These are phyloP conservation scores for Aspergillus kassunensis DNA, from an alignment of 495 filamentous ascomycete genomes.

Conservation along the genomic window DNA sequence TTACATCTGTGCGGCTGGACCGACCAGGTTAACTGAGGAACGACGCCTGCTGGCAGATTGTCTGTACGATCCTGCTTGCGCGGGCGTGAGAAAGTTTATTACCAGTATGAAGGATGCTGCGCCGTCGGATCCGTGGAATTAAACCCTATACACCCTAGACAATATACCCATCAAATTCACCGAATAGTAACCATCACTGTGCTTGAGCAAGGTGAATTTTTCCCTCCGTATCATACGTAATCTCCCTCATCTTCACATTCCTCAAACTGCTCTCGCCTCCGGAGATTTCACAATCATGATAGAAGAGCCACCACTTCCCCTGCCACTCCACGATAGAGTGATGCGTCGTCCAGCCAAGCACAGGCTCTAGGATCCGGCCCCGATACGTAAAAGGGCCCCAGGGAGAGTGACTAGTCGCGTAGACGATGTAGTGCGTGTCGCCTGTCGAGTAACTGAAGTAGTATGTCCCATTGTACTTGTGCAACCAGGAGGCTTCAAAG, in stretches of 20 bases:
- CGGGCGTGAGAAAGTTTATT: constrained; percentile 4
- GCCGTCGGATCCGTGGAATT: background rate
- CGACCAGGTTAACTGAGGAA: background rate
- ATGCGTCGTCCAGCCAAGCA: constrained; percentile 75
- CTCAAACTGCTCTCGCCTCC: constrained; percentile 61
- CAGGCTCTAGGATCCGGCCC: constrained; percentile 67
- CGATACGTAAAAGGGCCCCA: constrained; percentile 67
- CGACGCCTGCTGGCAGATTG: background rate
- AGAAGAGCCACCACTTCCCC: constrained; percentile 67
- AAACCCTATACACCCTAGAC: background rate
- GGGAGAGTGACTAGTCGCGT: constrained; percentile 57
- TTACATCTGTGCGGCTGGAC: background rate
- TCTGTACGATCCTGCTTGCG: background rate
- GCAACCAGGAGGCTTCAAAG: constrained; percentile 77
- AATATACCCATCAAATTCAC: background rate
- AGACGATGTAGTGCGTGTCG: constrained; percentile 67
- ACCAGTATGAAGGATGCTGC: background rate
- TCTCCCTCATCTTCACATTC: constrained; percentile 67
- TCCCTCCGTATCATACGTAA: constrained; percentile 62
- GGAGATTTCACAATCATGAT: constrained; percentile 65
- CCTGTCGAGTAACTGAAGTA: constrained; percentile 77
- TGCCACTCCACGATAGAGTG: constrained; percentile 71
- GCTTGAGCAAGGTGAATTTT: constrained; percentile 43
- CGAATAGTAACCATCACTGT: background rate
- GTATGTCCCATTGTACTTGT: constrained; percentile 59